Evolutionary conservation across 192 early-diverging fungal genomes (phyloP).

Genomic region (Paraglomus brasilianum): DNA sequence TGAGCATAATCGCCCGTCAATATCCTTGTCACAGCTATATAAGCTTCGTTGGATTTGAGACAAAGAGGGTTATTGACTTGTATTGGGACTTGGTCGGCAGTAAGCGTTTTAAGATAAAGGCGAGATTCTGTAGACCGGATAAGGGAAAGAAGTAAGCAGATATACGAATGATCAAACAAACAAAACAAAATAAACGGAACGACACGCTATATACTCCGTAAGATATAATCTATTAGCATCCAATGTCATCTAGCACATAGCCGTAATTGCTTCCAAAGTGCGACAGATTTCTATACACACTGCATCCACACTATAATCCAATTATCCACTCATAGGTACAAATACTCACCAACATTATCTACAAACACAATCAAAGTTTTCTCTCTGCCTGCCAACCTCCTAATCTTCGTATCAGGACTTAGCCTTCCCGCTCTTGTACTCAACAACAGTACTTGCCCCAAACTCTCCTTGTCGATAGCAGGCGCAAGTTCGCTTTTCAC

Average conservation of each 20-base stretch:
- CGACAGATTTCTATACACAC: too few relatives aligned
- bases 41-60: conserved; percentile 24
- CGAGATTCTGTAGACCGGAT: too few relatives aligned
- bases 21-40: conserved; percentile 18
- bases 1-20: conserved; percentile 1
- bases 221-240: too few relatives aligned
- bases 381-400: conserved; percentile 3
- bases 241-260: too few relatives aligned
- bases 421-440: conserved; percentile 20
- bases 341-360: conserved; percentile 32
- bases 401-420: conserved; percentile 15
- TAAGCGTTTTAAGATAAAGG: conserved; percentile 23
- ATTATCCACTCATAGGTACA: too few relatives aligned
- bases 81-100: conserved; percentile 22
- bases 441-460: conserved; percentile 29
- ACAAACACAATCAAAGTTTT: conserved; percentile 30
- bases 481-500: conserved; percentile 31
- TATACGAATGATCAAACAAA: too few relatives aligned
- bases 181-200: neutral
- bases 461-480: conserved; percentile 27
- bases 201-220: neutral
- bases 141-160: too few relatives aligned
- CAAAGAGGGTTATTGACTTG: conserved; percentile 30
- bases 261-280: too few relatives aligned
- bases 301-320: too few relatives aligned